Evolutionary conservation across 371 early-diverging fungal species (phyloP).

Genomic region (Zopfochytrium polystomum): DNA sequence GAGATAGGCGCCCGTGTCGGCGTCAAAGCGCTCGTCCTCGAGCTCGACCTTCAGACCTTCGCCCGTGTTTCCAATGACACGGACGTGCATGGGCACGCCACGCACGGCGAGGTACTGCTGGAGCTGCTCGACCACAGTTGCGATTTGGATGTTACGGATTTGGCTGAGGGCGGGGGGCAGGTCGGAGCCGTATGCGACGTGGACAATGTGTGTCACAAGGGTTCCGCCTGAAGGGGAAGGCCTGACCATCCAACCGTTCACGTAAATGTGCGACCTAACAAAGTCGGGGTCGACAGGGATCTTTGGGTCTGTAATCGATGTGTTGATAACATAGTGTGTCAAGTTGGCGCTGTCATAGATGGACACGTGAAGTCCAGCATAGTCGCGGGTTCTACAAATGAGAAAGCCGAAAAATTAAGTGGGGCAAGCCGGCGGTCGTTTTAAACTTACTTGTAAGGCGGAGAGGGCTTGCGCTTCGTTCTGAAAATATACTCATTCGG

Average conservation of each 20-base stretch:
- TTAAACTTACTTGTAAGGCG: too few species aligned
- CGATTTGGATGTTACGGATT: constrained; percentile 17
- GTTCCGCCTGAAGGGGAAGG: constrained; percentile 10
- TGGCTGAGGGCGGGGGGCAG: constrained; percentile 60
- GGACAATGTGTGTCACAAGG: constrained; percentile 56
- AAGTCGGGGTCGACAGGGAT: constrained; percentile 56
- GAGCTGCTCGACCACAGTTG: constrained; percentile 16
- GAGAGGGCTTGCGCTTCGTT: too few species aligned
- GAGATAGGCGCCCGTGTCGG: neutral
- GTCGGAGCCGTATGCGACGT: constrained; percentile 53
- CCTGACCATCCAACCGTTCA: constrained; percentile 63
- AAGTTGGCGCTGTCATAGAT: constrained; percentile 16
- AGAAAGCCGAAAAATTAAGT: too few species aligned
- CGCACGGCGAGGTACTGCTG: constrained; percentile 14
- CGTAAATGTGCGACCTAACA: constrained; percentile 56
- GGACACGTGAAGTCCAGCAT: constrained; percentile 21
- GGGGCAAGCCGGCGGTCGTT: too few species aligned
- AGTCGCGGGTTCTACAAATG: constrained; percentile 4
- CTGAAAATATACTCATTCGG: too few species aligned
- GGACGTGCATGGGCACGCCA: constrained; percentile 17
- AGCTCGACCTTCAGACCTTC: constrained; percentile 25
- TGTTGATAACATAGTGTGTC: constrained; percentile 37
- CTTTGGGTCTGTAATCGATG: constrained; percentile 58
- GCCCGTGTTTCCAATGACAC: constrained; percentile 23
- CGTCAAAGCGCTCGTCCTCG: constrained; percentile 23